Conservation (phyloP, 345 rosid genomes). For the Triadica sebifera region DNA sequence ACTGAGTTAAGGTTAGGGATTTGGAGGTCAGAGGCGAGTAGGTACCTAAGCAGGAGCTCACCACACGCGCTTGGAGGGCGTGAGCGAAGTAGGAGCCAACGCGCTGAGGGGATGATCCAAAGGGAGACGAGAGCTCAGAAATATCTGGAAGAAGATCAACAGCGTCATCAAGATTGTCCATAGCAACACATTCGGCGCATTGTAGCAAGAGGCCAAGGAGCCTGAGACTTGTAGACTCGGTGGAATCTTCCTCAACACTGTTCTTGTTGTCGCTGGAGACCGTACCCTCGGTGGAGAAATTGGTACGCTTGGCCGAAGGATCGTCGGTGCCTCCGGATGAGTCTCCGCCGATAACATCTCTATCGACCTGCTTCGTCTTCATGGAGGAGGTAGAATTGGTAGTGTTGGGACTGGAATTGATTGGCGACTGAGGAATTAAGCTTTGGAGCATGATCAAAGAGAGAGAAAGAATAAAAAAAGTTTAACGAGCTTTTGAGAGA, state of each 20-base stretch:
- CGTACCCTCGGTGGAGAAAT: constrained; percentile 16
- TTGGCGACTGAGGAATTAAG: constrained; percentile 45
- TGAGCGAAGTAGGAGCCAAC: constrained; percentile 86
- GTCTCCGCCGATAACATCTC: constrained; percentile 31
- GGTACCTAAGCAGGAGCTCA: constrained; percentile 61
- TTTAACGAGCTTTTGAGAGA: constrained; percentile 28
- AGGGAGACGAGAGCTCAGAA: constrained; percentile 77
- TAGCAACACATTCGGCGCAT: constrained; percentile 89
- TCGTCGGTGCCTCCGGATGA: constrained; percentile 32
- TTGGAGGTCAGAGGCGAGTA: constrained; percentile 48
- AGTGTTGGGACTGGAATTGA: constrained; percentile 15
- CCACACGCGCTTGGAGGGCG: constrained; percentile 82
- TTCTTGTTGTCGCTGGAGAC: constrained; percentile 25
- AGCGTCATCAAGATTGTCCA: constrained; percentile 67
- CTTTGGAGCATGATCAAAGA: constrained; percentile 58
- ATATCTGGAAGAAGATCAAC: constrained; percentile 73
- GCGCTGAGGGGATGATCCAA: constrained; percentile 81
- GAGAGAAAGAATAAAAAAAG: constrained; percentile 9
- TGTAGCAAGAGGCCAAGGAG: constrained; percentile 79
- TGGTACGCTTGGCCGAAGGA: constrained; percentile 51
- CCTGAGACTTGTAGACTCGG: constrained; percentile 54
- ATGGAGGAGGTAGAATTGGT: constrained; percentile 38
- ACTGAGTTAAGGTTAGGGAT: constrained; percentile 46
- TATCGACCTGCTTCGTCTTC: constrained; percentile 57
- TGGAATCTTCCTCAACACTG: constrained; percentile 38